Conservation (phyloP, 306 rosid species). For the Cajanus cajan region DNA sequence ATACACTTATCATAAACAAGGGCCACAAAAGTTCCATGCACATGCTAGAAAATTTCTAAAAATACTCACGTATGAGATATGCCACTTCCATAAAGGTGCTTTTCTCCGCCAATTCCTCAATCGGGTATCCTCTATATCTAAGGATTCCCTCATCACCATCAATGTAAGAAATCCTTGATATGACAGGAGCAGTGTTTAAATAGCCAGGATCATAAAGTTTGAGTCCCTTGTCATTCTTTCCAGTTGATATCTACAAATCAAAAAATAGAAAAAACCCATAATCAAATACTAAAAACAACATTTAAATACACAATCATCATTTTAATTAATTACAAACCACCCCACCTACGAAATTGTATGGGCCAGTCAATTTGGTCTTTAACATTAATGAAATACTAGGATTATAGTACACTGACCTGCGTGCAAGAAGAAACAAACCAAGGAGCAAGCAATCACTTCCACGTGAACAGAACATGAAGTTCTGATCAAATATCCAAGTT, state of each 20-base stretch:
- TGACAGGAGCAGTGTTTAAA: constrained; percentile 87
- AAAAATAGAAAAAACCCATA: neutral
- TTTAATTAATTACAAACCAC: neutral
- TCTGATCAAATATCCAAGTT: too few relatives aligned
- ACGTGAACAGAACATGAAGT: too few relatives aligned
- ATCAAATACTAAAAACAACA: neutral
- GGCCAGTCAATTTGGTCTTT: too few relatives aligned
- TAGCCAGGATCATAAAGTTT: constrained; percentile 93
- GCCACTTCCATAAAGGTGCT: constrained; percentile 84
- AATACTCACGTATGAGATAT: constrained; percentile 71
- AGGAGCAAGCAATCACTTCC: too few relatives aligned
- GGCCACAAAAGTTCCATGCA: neutral
- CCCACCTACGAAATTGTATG: neutral
- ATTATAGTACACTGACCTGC: too few relatives aligned
- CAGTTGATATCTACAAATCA: constrained; percentile 57
- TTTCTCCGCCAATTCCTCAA: constrained; percentile 83
- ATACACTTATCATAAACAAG: constrained; percentile 2
- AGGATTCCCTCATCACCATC: constrained; percentile 94
- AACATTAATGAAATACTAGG: neutral
- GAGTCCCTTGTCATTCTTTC: constrained; percentile 76
- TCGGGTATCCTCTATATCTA: constrained; percentile 84
- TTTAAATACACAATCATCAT: neutral
- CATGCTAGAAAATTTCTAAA: neutral
- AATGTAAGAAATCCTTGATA: constrained; percentile 74
- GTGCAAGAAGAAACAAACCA: too few relatives aligned